Base-by-base conservation (phyloP, 495 filamentous ascomycete species). In the Podospora pseudocomata region DNA sequence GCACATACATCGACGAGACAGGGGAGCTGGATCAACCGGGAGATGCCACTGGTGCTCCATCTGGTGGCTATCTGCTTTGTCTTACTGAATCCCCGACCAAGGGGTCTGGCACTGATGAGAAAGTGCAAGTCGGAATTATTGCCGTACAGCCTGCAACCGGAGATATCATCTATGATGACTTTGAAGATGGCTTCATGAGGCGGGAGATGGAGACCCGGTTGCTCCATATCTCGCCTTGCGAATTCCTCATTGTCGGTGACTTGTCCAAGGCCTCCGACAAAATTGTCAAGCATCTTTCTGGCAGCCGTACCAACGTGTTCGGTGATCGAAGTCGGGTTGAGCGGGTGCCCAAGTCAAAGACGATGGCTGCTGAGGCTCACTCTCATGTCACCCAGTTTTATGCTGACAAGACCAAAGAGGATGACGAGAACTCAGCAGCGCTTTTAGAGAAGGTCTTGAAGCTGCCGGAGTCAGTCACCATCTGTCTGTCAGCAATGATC, bases 121-220 rank as follows among this genome's bases (percentile, higher is more conserved):
- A 91, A 71, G 94, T 97, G 2, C 88, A 96, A 67, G 88, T 98
- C 11, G 95, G 96, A 1, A 88, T 99, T 67, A 85, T 99, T 13
- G 95, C 96, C 27, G 95, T 99, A 1, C 95, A 99, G 71, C 95
- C 95, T 26, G 90, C 92, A 0, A 98, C 96, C 0, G 95, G 95
- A 58, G 95, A 98, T 73, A 91, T 99, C 67, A 92, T 98, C 66
- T 95, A 97, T 71, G 95, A 99, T 75, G 89, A 91, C 57, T 99
- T 99, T 71, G 92, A 97, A 72, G 95, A 99, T 73, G 93, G 96
- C 2, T 99, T 98, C 79, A 99, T 98, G 96, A 86, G 95, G 57
- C 92, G 91, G 66, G 95, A 99, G 74, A 91, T 98, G 60, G 95
- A 99, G 79, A 98, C 95, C 0, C 84, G 95, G 55, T 81, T 99